These are phyloP conservation scores for Carex kokanica DNA, from an alignment of 176 grass and related monocot genomes.

Conservation along the genomic window DNA sequence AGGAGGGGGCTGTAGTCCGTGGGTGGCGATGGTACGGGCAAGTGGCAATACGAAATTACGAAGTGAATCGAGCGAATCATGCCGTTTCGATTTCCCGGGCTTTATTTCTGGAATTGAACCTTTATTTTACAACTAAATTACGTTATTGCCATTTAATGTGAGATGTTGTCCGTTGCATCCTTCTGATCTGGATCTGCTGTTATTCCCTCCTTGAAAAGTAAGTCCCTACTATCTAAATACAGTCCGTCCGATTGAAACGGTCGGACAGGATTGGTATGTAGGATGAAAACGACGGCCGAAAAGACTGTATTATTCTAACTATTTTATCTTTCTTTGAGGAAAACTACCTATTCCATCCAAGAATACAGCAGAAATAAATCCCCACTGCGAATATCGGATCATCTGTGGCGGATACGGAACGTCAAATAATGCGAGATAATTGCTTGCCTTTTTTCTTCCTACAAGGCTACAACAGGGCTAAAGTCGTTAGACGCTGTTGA, in stretches of 20 bases:
- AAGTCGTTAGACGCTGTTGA: not conserved
- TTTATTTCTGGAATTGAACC: not conserved
- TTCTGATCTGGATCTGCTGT: not conserved
- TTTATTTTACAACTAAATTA: not conserved
- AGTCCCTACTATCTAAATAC: not conserved
- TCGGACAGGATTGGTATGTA: not conserved
- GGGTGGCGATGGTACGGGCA: conserved; percentile 3
- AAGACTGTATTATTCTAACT: not conserved
- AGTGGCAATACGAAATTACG: not conserved
- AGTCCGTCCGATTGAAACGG: not conserved
- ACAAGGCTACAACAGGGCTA: not conserved
- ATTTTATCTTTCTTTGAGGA: too few species aligned
- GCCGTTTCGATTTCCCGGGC: conserved; percentile 23
- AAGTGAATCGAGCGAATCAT: not conserved
- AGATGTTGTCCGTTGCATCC: not conserved
- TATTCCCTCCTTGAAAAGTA: not conserved
- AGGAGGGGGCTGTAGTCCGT: conserved; percentile 8
- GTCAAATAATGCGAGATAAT: not conserved
- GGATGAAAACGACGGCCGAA: not conserved
- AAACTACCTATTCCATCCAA: too few species aligned
- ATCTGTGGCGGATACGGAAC: not conserved
- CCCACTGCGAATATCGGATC: not conserved
- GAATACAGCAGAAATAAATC: not conserved
- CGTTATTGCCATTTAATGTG: not conserved
- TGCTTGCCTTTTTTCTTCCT: not conserved